Conservation (phyloP, 768 basidiomycete genomes). For the Strobilomyces dryophilus region DNA sequence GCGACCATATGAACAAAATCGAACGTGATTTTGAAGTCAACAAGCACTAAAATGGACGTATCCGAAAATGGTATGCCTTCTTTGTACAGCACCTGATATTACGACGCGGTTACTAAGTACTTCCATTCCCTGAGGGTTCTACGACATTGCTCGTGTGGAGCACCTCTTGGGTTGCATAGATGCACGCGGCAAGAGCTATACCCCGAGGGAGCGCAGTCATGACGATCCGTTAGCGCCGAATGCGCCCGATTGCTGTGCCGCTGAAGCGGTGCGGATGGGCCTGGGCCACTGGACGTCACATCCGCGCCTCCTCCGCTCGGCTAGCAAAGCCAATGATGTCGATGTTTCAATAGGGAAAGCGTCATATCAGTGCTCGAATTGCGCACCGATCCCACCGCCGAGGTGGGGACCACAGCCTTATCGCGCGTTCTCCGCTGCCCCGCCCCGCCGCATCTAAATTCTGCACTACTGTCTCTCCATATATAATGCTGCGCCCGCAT, state of each 20-base stretch:
- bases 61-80: slow-evolving; percentile 23
- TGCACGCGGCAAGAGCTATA: slow-evolving; percentile 3
- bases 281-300: slow-evolving; percentile 15
- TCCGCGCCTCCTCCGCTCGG: slow-evolving; percentile 13
- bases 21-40: background rate
- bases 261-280: slow-evolving; percentile 19
- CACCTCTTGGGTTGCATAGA: background rate
- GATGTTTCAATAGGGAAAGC: slow-evolving; percentile 2
- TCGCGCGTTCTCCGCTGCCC: background rate
- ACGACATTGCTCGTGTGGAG: background rate
- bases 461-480: background rate
- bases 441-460: slow-evolving; percentile 8
- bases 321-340: background rate
- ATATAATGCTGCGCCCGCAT: slow-evolving; percentile 11
- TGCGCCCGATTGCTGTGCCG: slow-evolving; percentile 18
- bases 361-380: background rate
- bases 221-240: slow-evolving; percentile 1
- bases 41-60: slow-evolving; percentile 1
- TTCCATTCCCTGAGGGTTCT: background rate
- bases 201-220: background rate
- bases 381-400: slow-evolving; percentile 4
- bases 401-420: slow-evolving; percentile 24
- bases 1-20: slow-evolving; percentile 10
- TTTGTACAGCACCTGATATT: slow-evolving; percentile 9
- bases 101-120: background rate